Evolutionary conservation across 257 asterid species (phyloP).

Genomic region (Oldenlandia corymbosa): DNA sequence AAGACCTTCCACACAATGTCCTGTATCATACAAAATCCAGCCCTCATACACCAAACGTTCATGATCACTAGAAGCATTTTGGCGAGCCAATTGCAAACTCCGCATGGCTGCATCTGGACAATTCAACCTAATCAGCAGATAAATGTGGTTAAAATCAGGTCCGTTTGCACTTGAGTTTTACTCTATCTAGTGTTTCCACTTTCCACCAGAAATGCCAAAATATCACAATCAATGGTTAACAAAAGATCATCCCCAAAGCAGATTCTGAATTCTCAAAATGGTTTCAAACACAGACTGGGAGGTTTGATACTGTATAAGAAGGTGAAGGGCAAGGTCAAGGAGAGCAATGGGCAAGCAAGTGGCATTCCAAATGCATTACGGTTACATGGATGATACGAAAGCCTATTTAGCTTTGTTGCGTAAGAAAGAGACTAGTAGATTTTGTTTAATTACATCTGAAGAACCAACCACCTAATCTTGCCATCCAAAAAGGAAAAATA

Average conservation of each 20-base stretch:
- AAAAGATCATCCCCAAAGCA: background rate
- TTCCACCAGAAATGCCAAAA: background rate
- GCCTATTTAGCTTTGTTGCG: background rate
- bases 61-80: conserved; percentile 81
- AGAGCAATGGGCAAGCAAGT: background rate
- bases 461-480: background rate
- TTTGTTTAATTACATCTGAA: background rate
- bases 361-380: background rate
- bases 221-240: background rate
- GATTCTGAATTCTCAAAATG: background rate
- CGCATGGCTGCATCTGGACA: conserved; percentile 99
- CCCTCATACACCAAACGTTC: conserved; percentile 95
- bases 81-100: conserved; percentile 89
- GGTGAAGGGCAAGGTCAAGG: background rate
- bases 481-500: background rate
- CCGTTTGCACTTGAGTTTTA: background rate
- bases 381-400: background rate
- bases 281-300: background rate
- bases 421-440: background rate
- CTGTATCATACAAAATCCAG: conserved; percentile 93
- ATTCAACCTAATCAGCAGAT: conserved; percentile 52
- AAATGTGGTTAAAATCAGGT: conserved; percentile 9
- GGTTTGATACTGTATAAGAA: background rate
- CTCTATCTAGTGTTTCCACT: background rate
- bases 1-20: conserved; percentile 95